A percentile compares a stretch with the other conserved stretches of the same genome.
These are phyloP conservation scores for Sugiyamaella pinicola DNA, from an alignment of 1,139 yeast genomes.

Conservation along the genomic window DNA sequence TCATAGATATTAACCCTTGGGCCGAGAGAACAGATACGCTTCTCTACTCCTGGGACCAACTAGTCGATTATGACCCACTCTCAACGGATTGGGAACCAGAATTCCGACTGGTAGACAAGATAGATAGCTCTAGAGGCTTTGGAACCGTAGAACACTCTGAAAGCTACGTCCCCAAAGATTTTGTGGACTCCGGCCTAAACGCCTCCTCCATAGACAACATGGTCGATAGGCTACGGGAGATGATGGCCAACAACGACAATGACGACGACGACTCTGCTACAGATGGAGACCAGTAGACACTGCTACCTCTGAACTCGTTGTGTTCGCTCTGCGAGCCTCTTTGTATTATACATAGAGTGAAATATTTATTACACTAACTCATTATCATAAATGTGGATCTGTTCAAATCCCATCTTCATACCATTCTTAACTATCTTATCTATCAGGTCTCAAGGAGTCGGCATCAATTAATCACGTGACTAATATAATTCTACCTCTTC, in stretches of 20 bases:
- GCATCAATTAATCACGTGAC: no score
- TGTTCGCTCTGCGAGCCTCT: no score
- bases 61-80: constrained; percentile 44
- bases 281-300: background rate
- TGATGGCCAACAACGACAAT: constrained; percentile 26
- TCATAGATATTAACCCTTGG: constrained; percentile 87
- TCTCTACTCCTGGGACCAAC: constrained; percentile 82
- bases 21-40: constrained; percentile 73
- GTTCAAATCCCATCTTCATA: no score
- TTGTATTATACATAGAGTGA: no score
- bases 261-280: constrained; percentile 20
- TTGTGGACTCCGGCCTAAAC: constrained; percentile 80
- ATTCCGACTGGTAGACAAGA: constrained; percentile 68
- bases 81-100: constrained; percentile 47
- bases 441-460: no score
- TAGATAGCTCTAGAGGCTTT: constrained; percentile 62
- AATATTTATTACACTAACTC: no score
- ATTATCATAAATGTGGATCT: no score
- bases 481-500: no score
- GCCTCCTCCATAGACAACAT: constrained; percentile 38
- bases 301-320: no score
- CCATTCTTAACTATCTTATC: no score
- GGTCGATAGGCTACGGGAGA: constrained; percentile 34
- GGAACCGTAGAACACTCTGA: constrained; percentile 82
- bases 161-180: constrained; percentile 87